These are phyloP conservation scores for Chlorociboria aeruginascens DNA, from an alignment of 495 filamentous ascomycete genomes.

Conservation along the genomic window DNA sequence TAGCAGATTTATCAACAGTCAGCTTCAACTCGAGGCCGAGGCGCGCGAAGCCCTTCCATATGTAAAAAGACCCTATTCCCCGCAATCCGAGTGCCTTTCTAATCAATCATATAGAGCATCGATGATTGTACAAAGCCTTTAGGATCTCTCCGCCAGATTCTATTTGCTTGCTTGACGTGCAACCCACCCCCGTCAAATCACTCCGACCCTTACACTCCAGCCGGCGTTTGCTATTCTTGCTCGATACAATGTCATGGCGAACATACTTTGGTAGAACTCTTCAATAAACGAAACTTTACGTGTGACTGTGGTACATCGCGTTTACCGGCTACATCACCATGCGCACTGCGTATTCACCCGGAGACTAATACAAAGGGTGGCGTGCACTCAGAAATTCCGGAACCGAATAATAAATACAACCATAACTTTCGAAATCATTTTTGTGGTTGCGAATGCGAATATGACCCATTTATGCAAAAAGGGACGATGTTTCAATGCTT, in stretches of 20 bases:
- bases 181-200: slow-evolving; percentile 59
- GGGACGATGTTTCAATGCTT: slow-evolving; percentile 99
- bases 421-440: slow-evolving; percentile 90
- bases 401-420: slow-evolving; percentile 74
- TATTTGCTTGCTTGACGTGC: slow-evolving; percentile 90
- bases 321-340: slow-evolving; percentile 54
- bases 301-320: slow-evolving; percentile 94
- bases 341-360: slow-evolving; percentile 63
- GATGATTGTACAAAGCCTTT: slow-evolving; percentile 82
- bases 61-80: slow-evolving; percentile 30
- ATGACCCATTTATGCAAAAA: slow-evolving; percentile 74
- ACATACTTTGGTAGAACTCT: slow-evolving; percentile 90
- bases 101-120: slow-evolving; percentile 50
- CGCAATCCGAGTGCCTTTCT: slow-evolving; percentile 8
- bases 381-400: slow-evolving; percentile 61
- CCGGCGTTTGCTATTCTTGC: slow-evolving; percentile 91
- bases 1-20: slow-evolving; percentile 72
- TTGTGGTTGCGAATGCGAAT: slow-evolving; percentile 79
- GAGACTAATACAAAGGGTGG: slow-evolving; percentile 61
- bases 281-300: slow-evolving; percentile 86
- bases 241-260: slow-evolving; percentile 95
- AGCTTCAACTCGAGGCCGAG: slow-evolving; percentile 85
- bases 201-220: slow-evolving; percentile 53
- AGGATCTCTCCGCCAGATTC: slow-evolving; percentile 70
- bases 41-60: slow-evolving; percentile 91